Percentiles rank a stretch among this genome's conserved stretches.
These are phyloP conservation scores for Neofusicoccum cordaticola DNA, from an alignment of 2,329 filamentous ascomycete genomes.

Conservation along the genomic window DNA sequence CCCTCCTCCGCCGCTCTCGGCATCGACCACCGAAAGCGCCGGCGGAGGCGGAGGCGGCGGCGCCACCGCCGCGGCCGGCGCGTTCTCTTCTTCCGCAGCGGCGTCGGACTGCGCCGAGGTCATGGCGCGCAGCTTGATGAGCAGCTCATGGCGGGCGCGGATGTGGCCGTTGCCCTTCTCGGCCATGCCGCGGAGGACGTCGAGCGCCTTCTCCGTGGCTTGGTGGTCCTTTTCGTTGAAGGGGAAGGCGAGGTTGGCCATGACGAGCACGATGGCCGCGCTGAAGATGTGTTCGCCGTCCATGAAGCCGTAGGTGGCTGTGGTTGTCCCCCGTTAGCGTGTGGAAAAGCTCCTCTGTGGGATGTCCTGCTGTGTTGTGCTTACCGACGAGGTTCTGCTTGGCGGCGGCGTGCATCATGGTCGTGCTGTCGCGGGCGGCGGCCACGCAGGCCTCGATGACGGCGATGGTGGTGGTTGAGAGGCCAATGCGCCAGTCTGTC, in stretches of 20 bases:
- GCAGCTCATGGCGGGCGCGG: constrained; percentile 37
- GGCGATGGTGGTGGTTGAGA: constrained; percentile 48
- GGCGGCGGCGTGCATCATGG: constrained; percentile 50
- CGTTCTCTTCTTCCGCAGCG: no score
- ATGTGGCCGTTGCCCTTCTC: constrained; percentile 54
- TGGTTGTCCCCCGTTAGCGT: no score
- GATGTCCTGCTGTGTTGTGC: background rate
- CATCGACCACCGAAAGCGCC: constrained; percentile 21
- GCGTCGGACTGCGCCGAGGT: background rate
- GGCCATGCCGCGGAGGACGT: constrained; percentile 51
- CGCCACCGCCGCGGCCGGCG: no score
- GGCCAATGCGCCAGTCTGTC: constrained; percentile 48
- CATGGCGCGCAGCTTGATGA: constrained; percentile 36
- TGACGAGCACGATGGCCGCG: constrained; percentile 53
- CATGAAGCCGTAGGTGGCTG: constrained; percentile 57
- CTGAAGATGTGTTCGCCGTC: constrained; percentile 57
- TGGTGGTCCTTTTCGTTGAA: constrained; percentile 39
- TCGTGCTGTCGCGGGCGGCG: constrained; percentile 49
- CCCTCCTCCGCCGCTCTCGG: constrained; percentile 25
- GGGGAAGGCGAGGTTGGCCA: constrained; percentile 55
- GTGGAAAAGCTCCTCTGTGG: no score
- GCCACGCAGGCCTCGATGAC: constrained; percentile 55
- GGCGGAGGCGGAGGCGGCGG: no score
- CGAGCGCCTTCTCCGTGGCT: constrained; percentile 48
- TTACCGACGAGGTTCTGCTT: constrained; percentile 47